A percentile compares a stretch with the other conserved stretches of the same genome.
phyloP scores from a whole-genome alignment of 805 yeast species.

The Priceomyces melissophilus region DNA sequence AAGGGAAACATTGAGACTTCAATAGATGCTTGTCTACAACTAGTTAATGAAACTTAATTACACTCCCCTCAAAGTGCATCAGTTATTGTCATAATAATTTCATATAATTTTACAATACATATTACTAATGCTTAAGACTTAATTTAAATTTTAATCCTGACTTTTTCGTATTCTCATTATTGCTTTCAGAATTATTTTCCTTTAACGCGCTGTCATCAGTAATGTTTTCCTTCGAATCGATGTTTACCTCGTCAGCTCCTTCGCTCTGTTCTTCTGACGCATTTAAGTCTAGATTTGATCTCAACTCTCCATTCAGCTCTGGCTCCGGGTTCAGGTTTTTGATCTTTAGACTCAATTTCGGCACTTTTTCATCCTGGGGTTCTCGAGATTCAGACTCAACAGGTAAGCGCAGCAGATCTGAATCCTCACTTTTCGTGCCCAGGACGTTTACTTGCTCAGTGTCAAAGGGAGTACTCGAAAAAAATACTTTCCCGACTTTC shows the following conservation, averaged over 20 bases:
- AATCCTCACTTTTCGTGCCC: too few relatives aligned
- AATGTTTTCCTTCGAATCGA: background rate
- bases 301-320: background rate
- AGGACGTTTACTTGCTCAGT: background rate
- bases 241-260: background rate
- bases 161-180: slow-evolving; percentile 1
- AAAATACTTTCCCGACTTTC: slow-evolving; percentile 28
- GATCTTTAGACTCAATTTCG: background rate
- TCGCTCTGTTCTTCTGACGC: background rate
- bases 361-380: background rate
- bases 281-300: background rate
- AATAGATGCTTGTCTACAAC: slow-evolving; percentile 56
- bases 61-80: slow-evolving; percentile 7
- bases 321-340: background rate
- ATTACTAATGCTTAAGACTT: slow-evolving; percentile 10
- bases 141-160: slow-evolving; percentile 12
- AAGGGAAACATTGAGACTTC: slow-evolving; percentile 67
- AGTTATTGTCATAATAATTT: background rate
- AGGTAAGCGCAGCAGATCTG: too few relatives aligned
- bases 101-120: background rate
- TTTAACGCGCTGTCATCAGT: background rate
- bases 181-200: background rate
- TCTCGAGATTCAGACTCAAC: background rate
- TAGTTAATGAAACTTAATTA: slow-evolving; percentile 17
- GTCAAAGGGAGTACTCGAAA: slow-evolving; percentile 42